Conservation (phyloP, 1,139 yeast species). For the Hanseniaspora gamundiae region DNA sequence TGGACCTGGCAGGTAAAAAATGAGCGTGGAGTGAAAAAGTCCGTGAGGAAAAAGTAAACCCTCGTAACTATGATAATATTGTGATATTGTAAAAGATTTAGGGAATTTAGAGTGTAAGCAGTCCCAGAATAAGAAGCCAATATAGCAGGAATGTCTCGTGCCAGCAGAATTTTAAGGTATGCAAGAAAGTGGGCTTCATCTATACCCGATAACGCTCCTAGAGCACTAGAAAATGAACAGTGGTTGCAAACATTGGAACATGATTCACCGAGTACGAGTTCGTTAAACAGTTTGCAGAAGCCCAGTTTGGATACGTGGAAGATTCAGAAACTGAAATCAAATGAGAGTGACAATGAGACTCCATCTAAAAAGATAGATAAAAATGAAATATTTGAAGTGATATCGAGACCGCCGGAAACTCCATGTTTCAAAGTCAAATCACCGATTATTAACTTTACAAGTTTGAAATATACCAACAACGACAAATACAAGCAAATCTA, state of each 20-base stretch:
- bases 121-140: neutral
- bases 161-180: neutral
- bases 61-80: no score
- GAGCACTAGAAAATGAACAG: slow-evolving; percentile 32
- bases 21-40: no score
- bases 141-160: neutral
- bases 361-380: slow-evolving; percentile 1
- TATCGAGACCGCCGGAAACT: slow-evolving; percentile 15
- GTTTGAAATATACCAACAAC: slow-evolving; percentile 23
- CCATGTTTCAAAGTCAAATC: slow-evolving; percentile 23
- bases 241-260: slow-evolving; percentile 27
- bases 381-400: slow-evolving; percentile 8
- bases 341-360: slow-evolving; percentile 1
- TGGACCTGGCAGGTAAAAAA: no score
- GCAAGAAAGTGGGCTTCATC: slow-evolving; percentile 6
- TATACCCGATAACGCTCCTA: slow-evolving; percentile 37
- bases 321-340: slow-evolving; percentile 4
- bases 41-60: no score
- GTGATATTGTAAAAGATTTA: no score
- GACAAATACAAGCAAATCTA: slow-evolving; percentile 30
- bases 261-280: neutral
- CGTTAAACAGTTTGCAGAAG: neutral
- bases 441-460: slow-evolving; percentile 28
- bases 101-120: no score
- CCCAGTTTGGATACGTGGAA: slow-evolving; percentile 1